Conservation (phyloP, 805 yeast species). For the Metschnikowia dekortorum region DNA sequence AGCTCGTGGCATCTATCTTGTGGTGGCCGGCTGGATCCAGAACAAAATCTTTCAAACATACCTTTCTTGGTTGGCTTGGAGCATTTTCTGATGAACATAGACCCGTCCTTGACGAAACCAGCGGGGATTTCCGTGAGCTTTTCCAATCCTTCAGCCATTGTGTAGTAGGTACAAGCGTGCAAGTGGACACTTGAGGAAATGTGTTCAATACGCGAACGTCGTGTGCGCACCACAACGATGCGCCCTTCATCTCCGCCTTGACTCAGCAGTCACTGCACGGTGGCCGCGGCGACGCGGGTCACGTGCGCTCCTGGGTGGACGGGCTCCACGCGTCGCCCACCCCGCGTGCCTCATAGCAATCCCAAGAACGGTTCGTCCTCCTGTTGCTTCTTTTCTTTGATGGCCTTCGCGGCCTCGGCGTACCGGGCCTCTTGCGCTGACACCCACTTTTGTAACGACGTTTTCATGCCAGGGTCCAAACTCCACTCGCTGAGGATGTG, state of each 20-base stretch:
- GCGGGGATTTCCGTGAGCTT: conserved; percentile 81
- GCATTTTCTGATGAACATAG: conserved; percentile 84
- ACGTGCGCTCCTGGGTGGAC: too few species aligned
- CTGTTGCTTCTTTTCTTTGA: conserved; percentile 23
- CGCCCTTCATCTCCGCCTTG: not conserved
- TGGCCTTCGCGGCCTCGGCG: conserved; percentile 20
- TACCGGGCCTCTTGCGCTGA: conserved; percentile 18
- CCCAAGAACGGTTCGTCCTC: conserved; percentile 33
- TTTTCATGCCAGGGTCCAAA: conserved; percentile 26
- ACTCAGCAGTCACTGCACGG: too few species aligned
- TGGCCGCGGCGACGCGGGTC: too few species aligned
- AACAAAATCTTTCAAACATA: conserved; percentile 27
- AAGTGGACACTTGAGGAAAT: conserved; percentile 2
- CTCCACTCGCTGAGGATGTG: conserved; percentile 37
- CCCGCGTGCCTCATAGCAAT: conserved; percentile 16
- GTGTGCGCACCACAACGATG: conserved; percentile 5
- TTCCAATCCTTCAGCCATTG: conserved; percentile 61
- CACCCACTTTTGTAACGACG: conserved; percentile 21
- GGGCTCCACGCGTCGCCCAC: not conserved
- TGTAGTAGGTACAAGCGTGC: conserved; percentile 1
- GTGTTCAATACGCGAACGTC: conserved; percentile 12
- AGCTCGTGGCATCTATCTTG: not conserved
- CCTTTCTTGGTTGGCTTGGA: conserved; percentile 86
- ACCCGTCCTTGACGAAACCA: conserved; percentile 88
- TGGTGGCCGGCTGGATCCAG: too few species aligned